These are phyloP conservation scores for Tuber melanosporum DNA, from an alignment of 495 filamentous ascomycete species.

Conservation along the genomic window DNA sequence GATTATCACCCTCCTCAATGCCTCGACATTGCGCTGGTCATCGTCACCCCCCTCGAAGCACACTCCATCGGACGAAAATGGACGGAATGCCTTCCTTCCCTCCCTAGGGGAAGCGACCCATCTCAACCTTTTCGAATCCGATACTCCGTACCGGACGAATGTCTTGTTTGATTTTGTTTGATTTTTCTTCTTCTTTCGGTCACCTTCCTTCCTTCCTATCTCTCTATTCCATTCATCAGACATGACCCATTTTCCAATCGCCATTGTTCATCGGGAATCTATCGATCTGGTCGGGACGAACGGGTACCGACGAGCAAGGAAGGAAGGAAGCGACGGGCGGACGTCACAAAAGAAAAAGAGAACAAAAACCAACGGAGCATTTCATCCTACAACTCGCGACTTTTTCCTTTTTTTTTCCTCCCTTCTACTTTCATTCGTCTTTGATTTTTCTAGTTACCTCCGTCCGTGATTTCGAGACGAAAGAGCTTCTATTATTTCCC, in stretches of 20 bases:
- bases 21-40: not conserved
- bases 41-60: not conserved
- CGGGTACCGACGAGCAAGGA: not conserved
- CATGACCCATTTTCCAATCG: not conserved
- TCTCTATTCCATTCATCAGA: not conserved
- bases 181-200: not conserved
- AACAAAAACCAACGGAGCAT: not conserved
- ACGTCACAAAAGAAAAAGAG: not conserved
- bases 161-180: constrained; percentile 1
- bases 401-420: not conserved
- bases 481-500: not conserved
- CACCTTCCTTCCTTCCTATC: not conserved
- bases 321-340: not conserved
- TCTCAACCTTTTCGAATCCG: not conserved
- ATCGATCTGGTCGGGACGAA: not conserved
- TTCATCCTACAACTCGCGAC: not conserved
- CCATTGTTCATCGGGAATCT: not conserved
- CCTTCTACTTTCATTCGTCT: not conserved
- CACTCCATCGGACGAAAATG: not conserved
- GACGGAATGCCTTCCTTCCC: constrained; percentile 1
- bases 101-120: not conserved
- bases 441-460: constrained; percentile 1
- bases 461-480: not conserved
- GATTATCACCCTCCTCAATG: not conserved
- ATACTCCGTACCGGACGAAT: not conserved